These are phyloP conservation scores for Plasmodiophora brassicae DNA, from an alignment of 208 protist genomes.

Conservation along the genomic window DNA sequence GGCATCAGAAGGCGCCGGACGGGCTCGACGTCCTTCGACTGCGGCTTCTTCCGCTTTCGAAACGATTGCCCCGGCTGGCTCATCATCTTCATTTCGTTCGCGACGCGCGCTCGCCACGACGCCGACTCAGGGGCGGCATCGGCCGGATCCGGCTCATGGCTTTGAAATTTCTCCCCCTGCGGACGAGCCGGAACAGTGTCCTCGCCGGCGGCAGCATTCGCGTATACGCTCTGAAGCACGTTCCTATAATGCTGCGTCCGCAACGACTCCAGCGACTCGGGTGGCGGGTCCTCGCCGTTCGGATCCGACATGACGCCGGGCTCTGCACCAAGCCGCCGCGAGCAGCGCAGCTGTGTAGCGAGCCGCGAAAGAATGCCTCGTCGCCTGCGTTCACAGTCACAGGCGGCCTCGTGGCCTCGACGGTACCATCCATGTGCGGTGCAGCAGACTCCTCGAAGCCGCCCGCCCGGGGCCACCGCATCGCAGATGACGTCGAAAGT, in stretches of 20 bases:
- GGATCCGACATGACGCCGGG: too few relatives aligned
- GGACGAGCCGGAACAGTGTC: background rate
- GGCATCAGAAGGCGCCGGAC: background rate
- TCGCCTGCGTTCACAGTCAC: too few relatives aligned
- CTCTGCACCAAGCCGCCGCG: too few relatives aligned
- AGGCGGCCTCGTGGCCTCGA: too few relatives aligned
- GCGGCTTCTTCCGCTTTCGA: background rate
- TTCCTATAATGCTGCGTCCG: conserved; percentile 4
- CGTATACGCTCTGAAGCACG: conserved; percentile 15
- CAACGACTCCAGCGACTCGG: background rate
- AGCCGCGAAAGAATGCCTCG: too few relatives aligned
- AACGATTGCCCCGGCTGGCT: background rate
- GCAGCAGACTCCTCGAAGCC: too few relatives aligned
- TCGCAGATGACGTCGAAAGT: too few relatives aligned
- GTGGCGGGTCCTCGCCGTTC: background rate
- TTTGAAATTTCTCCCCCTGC: background rate
- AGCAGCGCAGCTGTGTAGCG: too few relatives aligned
- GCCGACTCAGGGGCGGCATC: background rate
- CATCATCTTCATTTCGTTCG: background rate
- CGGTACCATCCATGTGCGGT: too few relatives aligned
- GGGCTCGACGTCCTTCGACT: background rate
- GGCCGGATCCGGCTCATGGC: background rate
- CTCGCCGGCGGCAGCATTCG: conserved; percentile 23
- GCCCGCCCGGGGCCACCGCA: too few relatives aligned
- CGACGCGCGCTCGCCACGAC: background rate